Conservation (phyloP, 257 asterid genomes). For the Solanum dulcamara region DNA sequence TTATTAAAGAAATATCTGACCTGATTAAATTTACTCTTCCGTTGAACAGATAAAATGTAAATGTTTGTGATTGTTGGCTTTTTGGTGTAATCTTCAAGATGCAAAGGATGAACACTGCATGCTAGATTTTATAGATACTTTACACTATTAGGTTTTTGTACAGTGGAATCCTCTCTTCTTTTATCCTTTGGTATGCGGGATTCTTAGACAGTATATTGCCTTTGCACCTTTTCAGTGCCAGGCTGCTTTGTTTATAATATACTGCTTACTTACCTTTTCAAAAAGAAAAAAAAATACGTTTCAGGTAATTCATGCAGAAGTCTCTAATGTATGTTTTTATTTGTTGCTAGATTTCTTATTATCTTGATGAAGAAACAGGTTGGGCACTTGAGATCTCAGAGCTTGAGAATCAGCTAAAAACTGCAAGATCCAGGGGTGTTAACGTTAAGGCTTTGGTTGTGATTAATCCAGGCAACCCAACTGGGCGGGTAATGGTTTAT, state of each 20-base stretch:
- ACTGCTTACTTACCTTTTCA: neutral
- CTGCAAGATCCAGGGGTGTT: constrained; percentile 71
- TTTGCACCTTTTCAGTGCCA: neutral
- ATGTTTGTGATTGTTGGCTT: neutral
- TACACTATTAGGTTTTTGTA: neutral
- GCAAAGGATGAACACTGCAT: neutral
- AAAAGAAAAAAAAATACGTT: neutral
- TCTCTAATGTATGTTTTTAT: constrained; percentile 2
- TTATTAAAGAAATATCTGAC: neutral
- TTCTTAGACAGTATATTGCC: neutral
- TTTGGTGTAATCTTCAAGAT: neutral
- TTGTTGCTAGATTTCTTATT: constrained; percentile 66
- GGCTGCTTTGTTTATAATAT: neutral
- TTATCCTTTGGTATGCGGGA: neutral
- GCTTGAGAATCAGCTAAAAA: constrained; percentile 65
- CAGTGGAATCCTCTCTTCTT: neutral
- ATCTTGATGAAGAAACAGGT: constrained; percentile 91
- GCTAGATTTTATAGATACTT: neutral
- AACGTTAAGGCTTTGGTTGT: constrained; percentile 80
- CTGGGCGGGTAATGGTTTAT: constrained; percentile 63
- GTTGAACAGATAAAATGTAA: neutral
- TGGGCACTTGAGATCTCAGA: constrained; percentile 91
- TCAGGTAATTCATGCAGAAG: neutral
- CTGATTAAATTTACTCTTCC: neutral
- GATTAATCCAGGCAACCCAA: constrained; percentile 96